Base-by-base conservation (phyloP, 176 grass and related monocot genomes). In the Aegilops sharonensis region DNA sequence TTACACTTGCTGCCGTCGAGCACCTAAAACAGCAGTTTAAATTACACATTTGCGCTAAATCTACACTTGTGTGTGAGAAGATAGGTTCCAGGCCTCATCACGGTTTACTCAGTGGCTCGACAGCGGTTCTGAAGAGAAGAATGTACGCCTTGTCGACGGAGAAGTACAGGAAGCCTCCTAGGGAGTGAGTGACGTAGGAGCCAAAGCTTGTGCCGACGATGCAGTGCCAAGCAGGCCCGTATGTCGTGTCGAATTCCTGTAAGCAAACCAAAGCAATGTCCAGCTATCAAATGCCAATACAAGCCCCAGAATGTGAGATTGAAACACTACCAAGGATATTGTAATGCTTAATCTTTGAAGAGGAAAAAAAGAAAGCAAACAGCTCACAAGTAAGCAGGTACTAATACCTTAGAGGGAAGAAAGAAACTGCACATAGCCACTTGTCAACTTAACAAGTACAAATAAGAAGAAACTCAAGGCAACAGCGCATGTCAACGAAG, bases 141-240 rank as follows among this genome's bases (percentile, higher is more conserved):
- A 93, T 86, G 78, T 93, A 88, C 24, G 52, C 82, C 78, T 93
- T 93, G 86, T 93, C 88, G 15, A 93, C 35, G 18, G 91, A 90
- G 82, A 93, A 93, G 59, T 93, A 93, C 88, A 93, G 29, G 91
- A 90, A 93, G 17, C 92, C 92, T 39, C 87, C 92, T 68, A 90
- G 29, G 48, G 92, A 90, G 81, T 92, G 92, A 60, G 92, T 94
- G 17, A 94, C 92, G 4, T 90, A 94, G 15, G 92, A 92, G 29
- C 92, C 90, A 43, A 94, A 94, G 81, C 90, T 94, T 83, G 85
- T 92, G 75, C 92, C 92, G 23, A 94, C 92, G 31, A 94, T 94
- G 87, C 92, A 94, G 52, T 94, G 92, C 92, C 92, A 94, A 25
- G 92, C 92, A 79, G 92, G 92, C 0, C 92, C 92, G 24, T 94